Evolutionary conservation across 495 filamentous ascomycete species (phyloP).

Genomic region (Neurospora tetrasperma): DNA sequence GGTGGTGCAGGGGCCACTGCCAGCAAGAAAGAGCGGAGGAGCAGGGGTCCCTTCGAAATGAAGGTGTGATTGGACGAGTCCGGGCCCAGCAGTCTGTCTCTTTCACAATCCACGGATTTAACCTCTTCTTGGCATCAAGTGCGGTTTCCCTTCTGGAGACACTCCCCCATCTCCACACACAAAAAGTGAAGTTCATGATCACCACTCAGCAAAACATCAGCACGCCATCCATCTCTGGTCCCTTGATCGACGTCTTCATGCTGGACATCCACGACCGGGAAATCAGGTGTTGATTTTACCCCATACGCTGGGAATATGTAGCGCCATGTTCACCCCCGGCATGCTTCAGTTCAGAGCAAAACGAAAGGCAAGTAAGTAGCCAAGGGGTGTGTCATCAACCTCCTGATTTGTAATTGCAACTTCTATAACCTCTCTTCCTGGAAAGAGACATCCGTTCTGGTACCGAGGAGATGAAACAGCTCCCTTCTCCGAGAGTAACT

Average conservation of each 20-base stretch:
- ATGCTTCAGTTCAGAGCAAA: background rate
- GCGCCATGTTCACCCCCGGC: background rate
- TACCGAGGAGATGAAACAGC: background rate
- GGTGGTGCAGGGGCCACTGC: background rate
- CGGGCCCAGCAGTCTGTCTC: background rate
- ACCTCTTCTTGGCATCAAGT: background rate
- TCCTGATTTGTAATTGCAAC: background rate
- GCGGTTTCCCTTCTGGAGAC: background rate
- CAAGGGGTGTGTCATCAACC: background rate
- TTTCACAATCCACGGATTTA: background rate
- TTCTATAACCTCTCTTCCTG: background rate
- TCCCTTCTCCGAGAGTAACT: background rate
- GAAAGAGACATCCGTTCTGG: background rate
- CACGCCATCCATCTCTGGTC: background rate
- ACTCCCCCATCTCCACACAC: background rate
- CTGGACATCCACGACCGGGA: background rate
- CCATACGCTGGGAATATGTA: background rate
- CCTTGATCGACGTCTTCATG: background rate
- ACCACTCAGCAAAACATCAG: background rate
- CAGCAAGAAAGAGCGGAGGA: background rate
- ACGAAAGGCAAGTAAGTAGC: background rate
- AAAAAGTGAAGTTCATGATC: background rate
- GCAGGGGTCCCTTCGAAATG: background rate
- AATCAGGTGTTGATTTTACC: background rate
- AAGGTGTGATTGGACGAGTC: background rate